These are phyloP conservation scores for Fraxinus quadrangulata DNA, from an alignment of 257 asterid genomes.

Conservation along the genomic window DNA sequence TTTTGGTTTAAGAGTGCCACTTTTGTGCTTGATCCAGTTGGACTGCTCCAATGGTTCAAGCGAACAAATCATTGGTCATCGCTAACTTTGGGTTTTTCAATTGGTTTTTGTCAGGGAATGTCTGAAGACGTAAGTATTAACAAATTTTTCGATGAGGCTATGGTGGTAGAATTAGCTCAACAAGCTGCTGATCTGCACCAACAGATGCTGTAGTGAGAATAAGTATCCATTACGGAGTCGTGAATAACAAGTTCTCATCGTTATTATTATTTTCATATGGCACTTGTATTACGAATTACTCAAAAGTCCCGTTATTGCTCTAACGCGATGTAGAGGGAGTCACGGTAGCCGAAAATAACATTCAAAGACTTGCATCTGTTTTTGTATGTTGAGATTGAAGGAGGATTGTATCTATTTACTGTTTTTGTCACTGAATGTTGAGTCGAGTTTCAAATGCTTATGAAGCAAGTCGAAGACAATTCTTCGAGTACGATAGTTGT, in stretches of 20 bases:
- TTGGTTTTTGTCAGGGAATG: slow-evolving; percentile 72
- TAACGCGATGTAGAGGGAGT: background rate
- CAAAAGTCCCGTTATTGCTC: background rate
- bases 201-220: slow-evolving; percentile 53
- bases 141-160: slow-evolving; percentile 91
- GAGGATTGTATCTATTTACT: background rate
- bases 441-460: too few species aligned
- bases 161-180: slow-evolving; percentile 93
- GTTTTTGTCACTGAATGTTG: too few species aligned
- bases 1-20: background rate
- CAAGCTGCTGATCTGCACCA: slow-evolving; percentile 90
- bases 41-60: background rate
- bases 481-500: too few species aligned
- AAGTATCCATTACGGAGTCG: background rate
- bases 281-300: background rate
- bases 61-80: background rate
- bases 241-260: background rate
- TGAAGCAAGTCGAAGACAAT: too few species aligned
- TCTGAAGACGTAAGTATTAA: slow-evolving; percentile 91
- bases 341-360: background rate
- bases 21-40: too few species aligned
- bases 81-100: background rate
- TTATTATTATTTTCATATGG: background rate
- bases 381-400: background rate
- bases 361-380: background rate